Base-by-base conservation (phyloP, 2,329 filamentous ascomycete species). In the Pyricularia sp. region DNA sequence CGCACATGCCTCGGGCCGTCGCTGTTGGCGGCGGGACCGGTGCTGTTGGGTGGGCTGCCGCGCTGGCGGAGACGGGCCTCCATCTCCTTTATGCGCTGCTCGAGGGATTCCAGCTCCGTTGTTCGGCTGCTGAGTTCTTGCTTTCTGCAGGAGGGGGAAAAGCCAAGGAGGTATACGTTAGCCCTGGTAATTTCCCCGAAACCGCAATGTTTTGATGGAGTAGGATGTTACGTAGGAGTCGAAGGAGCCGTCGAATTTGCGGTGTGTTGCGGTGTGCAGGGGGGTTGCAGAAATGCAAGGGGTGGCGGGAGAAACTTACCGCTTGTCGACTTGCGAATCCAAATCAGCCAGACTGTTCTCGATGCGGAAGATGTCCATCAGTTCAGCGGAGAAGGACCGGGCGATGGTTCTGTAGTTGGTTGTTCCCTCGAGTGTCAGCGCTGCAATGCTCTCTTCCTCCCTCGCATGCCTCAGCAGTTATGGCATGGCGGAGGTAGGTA, bases 351-450 rank as follows among this genome's bases (percentile, higher is more conserved):
- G 77, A 73, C 90, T 90, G 79, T 89, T 90, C 74, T 95, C 92
- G 76, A 97, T 89, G 76, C 91, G 90, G 83, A 97, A 97, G 74
- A 96, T 90, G 77, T 93, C 90, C 83, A 94, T 91, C 71, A 97
- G 84, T 78, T 94, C 92, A 64, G 88, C 84, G 70, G 93, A 94
- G 81, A 97, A 97, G 77, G 91, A 92, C 74, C 88, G 90, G 68
- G 93, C 94, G 79, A 97, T 89, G 71, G 92, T 95, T 72, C 94
- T 97, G 79, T 65, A 71, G 70, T 61, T 68, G 70, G 64, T 33
- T 20, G 58, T 65, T 72, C 26, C 25, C 23, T 65, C 3, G 25
- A 17, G n/a, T 64, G 71, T 73, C 66, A 73, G 72, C 64, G 58
- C 58, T 61, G 23, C 23, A 23, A 26, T 50, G 42, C 17, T 61